Evolutionary conservation across 2,329 filamentous ascomycete genomes (phyloP).

Genomic region (Ceratocystis papillata): DNA sequence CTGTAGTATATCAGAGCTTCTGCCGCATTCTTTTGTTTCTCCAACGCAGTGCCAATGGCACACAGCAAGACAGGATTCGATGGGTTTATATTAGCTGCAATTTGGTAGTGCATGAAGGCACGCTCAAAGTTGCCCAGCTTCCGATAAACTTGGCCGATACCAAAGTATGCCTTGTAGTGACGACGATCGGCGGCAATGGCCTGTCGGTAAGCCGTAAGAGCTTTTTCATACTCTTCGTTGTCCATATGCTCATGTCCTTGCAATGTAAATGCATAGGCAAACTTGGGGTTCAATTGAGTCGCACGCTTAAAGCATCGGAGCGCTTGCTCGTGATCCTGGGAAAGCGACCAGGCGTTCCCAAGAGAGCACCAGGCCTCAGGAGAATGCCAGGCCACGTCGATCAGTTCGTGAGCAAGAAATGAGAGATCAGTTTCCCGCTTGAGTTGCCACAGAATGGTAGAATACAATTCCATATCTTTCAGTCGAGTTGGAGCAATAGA

Average conservation of each 20-base stretch:
- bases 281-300: conserved; percentile 77
- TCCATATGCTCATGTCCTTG: conserved; percentile 93
- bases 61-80: conserved; percentile 87
- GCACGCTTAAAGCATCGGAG: conserved; percentile 89
- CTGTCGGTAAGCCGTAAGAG: conserved; percentile 72
- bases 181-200: conserved; percentile 77
- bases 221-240: conserved; percentile 96
- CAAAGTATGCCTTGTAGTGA: conserved; percentile 99
- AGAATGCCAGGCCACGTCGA: conserved; percentile 77
- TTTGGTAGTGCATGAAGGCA: conserved; percentile 81
- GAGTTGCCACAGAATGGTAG: conserved; percentile 96
- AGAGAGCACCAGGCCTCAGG: conserved; percentile 94
- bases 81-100: conserved; percentile 80
- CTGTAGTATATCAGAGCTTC: conserved; percentile 72
- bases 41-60: conserved; percentile 80
- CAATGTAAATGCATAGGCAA: conserved; percentile 90
- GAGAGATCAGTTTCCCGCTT: conserved; percentile 87
- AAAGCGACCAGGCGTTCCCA: conserved; percentile 87
- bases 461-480: conserved; percentile 97
- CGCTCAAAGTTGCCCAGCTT: conserved; percentile 85
- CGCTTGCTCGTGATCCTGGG: conserved; percentile 87
- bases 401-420: conserved; percentile 79
- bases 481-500: conserved; percentile 69
- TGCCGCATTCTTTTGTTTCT: conserved; percentile 74
- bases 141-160: conserved; percentile 71